Conservation (phyloP, 139 green algal species). For the Chlamydomonas sp. region DNA sequence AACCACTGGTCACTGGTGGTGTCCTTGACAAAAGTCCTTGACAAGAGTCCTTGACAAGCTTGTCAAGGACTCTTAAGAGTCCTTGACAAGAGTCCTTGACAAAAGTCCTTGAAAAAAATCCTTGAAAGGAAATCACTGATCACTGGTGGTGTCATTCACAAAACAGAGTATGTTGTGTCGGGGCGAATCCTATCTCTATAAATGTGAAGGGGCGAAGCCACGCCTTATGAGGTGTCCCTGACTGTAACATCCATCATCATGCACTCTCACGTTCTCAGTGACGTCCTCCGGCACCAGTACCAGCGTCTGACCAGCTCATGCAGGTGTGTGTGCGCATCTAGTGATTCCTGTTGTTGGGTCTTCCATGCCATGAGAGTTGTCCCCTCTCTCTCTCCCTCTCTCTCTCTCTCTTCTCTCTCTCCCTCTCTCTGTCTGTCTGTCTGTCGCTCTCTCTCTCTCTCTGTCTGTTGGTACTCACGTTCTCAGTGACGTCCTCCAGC, state of each 20-base stretch:
- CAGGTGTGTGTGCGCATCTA: background rate
- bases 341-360: background rate
- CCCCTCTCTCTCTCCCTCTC: background rate
- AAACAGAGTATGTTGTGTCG: background rate
- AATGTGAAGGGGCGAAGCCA: too few relatives aligned
- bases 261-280: constrained; percentile 7
- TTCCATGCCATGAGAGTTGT: background rate
- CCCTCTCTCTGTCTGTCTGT: background rate
- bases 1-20: too few relatives aligned
- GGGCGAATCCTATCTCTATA: background rate
- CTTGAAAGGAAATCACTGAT: too few relatives aligned
- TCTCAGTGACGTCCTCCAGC: background rate
- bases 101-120: background rate
- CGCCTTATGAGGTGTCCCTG: too few relatives aligned
- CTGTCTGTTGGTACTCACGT: background rate
- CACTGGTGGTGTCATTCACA: background rate
- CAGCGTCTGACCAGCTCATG: constrained; percentile 49
- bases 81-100: background rate
- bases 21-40: background rate
- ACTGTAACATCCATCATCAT: too few relatives aligned
- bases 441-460: background rate
- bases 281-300: constrained; percentile 81
- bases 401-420: background rate
- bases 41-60: background rate
- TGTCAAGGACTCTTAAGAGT: background rate